A percentile compares a stretch with the other conserved stretches of the same genome.
These are phyloP conservation scores for Rhynchospora pubera DNA, from an alignment of 176 grass and related monocot species.

Conservation along the genomic window DNA sequence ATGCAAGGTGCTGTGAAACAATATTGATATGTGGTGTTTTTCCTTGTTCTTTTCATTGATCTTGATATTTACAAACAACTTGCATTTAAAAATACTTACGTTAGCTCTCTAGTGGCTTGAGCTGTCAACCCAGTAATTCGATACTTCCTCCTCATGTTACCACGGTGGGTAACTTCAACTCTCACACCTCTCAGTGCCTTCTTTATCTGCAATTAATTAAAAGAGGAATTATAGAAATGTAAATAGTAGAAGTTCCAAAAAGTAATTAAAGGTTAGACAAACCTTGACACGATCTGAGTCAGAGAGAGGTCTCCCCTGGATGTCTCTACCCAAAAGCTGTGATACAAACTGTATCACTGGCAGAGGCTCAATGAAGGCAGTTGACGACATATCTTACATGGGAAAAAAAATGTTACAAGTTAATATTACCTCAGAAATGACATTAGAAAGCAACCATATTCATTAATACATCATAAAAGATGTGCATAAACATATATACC, in stretches of 20 bases:
- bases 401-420: slow-evolving; percentile 4
- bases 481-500: slow-evolving; percentile 28
- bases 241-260: background rate
- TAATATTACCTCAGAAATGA: background rate
- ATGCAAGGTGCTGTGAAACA: background rate
- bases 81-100: slow-evolving; percentile 31
- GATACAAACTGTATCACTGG: slow-evolving; percentile 66
- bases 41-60: background rate
- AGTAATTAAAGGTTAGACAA: background rate
- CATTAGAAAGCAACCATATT: background rate
- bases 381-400: slow-evolving; percentile 87
- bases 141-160: slow-evolving; percentile 94
- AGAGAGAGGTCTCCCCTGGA: slow-evolving; percentile 50
- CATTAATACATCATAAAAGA: background rate
- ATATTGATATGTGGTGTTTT: background rate
- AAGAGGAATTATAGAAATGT: background rate
- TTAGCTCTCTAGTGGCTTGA: slow-evolving; percentile 75
- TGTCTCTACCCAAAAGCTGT: slow-evolving; percentile 61
- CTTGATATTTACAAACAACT: background rate
- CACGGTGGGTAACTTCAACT: slow-evolving; percentile 95
- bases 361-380: slow-evolving; percentile 86
- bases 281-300: slow-evolving; percentile 96
- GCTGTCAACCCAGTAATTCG: slow-evolving; percentile 76
- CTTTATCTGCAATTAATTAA: slow-evolving; percentile 55
- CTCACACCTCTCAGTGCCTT: slow-evolving; percentile 86